Evolutionary conservation across 495 filamentous ascomycete species (phyloP).

Genomic region (Penicillium turbatum): DNA sequence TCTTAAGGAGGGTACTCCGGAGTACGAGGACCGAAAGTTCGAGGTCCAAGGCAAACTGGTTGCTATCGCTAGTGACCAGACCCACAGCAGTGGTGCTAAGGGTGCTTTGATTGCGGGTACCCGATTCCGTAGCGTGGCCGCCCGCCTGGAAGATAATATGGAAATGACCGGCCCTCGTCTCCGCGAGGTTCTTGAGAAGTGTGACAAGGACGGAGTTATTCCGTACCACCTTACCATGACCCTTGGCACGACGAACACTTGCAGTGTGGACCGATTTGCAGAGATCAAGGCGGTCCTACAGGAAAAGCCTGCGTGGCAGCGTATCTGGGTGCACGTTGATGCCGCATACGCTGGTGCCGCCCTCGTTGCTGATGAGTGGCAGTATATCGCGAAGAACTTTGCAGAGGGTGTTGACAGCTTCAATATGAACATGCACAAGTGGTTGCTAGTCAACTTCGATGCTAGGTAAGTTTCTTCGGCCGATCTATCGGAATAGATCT

Average conservation of each 20-base stretch:
- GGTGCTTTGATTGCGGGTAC: conserved; percentile 82
- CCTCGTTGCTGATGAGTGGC: conserved; percentile 75
- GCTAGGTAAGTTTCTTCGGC: conserved; percentile 47
- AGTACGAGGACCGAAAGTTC: conserved; percentile 56
- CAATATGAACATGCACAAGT: conserved; percentile 97
- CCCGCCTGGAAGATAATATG: conserved; percentile 58
- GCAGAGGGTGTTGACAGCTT: conserved; percentile 72
- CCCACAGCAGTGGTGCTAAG: conserved; percentile 83
- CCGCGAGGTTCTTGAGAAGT: conserved; percentile 55
- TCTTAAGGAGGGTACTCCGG: conserved; percentile 43
- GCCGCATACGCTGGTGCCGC: conserved; percentile 90
- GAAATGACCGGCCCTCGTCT: conserved; percentile 64
- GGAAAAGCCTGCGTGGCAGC: conserved; percentile 52
- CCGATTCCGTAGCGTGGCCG: conserved; percentile 63
- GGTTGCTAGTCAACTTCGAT: conserved; percentile 94
- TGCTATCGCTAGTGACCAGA: conserved; percentile 71
- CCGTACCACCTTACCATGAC: conserved; percentile 87
- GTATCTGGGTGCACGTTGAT: conserved; percentile 94
- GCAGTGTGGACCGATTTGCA: conserved; percentile 75
- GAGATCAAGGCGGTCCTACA: conserved; percentile 62
- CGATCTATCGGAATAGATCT: too few relatives aligned
- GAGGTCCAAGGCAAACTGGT: conserved; percentile 67
- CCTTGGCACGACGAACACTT: conserved; percentile 83
- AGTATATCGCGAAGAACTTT: conserved; percentile 61
- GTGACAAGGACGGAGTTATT: conserved; percentile 59